phyloP scores from a whole-genome alignment of 352 stramenopile species.

The Phytophthora pinifolia region DNA sequence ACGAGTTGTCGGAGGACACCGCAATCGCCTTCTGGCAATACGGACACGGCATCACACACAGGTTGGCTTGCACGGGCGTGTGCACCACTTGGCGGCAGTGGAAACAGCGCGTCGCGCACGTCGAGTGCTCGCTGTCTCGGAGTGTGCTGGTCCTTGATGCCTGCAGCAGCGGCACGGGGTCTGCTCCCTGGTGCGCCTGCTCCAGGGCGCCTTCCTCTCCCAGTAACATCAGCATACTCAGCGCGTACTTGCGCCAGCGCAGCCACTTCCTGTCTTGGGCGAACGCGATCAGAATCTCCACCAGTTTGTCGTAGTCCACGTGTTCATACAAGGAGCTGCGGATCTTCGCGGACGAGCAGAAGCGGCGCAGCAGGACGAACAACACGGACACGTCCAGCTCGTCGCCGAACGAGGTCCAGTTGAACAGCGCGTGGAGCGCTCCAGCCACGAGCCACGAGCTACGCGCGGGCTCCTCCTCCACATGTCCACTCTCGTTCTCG shows the following conservation, averaged over 20 bases:
- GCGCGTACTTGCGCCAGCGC: constrained; percentile 36
- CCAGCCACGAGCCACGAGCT: constrained; percentile 53
- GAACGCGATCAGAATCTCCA: constrained; percentile 42
- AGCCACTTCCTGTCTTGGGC: constrained; percentile 34
- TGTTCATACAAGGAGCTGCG: constrained; percentile 47
- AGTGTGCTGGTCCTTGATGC: constrained; percentile 16
- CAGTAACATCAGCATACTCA: constrained; percentile 47
- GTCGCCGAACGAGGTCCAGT: constrained; percentile 34
- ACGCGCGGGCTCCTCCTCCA: constrained; percentile 25
- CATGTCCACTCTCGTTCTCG: constrained; percentile 3
- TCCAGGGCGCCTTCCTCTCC: constrained; percentile 48
- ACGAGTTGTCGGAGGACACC: constrained; percentile 34
- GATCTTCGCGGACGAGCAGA: constrained; percentile 38
- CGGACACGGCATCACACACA: constrained; percentile 36
- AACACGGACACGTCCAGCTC: constrained; percentile 49
- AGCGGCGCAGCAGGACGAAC: constrained; percentile 43
- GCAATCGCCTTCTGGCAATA: constrained; percentile 49
- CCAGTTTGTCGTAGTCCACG: constrained; percentile 41
- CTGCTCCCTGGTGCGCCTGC: constrained; percentile 24
- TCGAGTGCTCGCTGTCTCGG: constrained; percentile 21
- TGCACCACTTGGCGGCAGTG: constrained; percentile 60
- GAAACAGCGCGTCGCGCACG: constrained; percentile 48
- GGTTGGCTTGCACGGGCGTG: constrained; percentile 32
- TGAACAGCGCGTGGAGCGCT: constrained; percentile 48
- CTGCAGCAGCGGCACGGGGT: constrained; percentile 17